Base-by-base conservation (phyloP, 257 asterid species). In the Nemophila menziesii region DNA sequence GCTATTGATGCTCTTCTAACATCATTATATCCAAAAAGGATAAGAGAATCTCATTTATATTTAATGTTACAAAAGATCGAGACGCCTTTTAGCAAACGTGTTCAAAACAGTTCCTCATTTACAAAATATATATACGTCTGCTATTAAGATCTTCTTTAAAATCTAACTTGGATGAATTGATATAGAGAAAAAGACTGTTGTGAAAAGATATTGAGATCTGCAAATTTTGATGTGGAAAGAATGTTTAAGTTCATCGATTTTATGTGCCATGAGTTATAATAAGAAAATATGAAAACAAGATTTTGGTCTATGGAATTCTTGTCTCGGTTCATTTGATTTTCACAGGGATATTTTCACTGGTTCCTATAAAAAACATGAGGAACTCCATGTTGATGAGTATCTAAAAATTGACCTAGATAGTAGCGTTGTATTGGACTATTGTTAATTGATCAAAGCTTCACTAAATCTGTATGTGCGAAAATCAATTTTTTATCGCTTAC, bases 1-100 rank as follows among this genome's bases (percentile, higher is more conserved):
- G 89, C 89, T 54, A 81, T 85, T 62, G 93, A 82, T 59, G 49
- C 82, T 44, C 90, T 90, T 44, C 52, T 68, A 61, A 42, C 63
- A 42, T 72, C 99, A 22, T 67, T 86, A 80, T 96, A 90, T 69
- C 69, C 73, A 43, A 89, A 96, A 39, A 96, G 99, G 22, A 60
- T 73, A 46, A 70, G 99, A 73, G 99, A 90, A 68, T 90, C 96
- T 39, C 96, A 90, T 75, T 58, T 90, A 75, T 90, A 79, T 58
- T 69, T 79, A 62, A 90, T 90, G 99, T 54, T 90, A 68, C 81
- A 73, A 60, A 90, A 81, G 69, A 77, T 82, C 62, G 92, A 86
- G 67, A 65, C 24, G 27, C 68, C 75, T 61, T 90, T 90, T 72
- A 78, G 77, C 62, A 89, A 75, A 56, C 54, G 76, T 52, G 66